Base-by-base conservation (phyloP, 129 eudicot genomes). In the Saposhnikovia divaricata region DNA sequence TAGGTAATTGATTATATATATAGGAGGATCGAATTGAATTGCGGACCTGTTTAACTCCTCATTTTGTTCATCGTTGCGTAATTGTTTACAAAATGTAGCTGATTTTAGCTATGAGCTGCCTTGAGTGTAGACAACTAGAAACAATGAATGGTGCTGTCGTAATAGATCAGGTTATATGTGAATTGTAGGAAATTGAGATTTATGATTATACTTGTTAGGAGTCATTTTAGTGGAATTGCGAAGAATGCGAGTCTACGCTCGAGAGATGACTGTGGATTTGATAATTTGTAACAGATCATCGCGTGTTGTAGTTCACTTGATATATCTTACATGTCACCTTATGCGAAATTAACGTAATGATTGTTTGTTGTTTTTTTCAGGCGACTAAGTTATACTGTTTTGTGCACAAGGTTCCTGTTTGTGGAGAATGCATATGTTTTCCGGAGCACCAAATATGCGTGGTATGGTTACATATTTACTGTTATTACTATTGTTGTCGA, bases 361-460 rank as follows among this genome's bases (percentile, higher is more conserved):
- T 28, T 66, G 19, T 66, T 31, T 68, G 42, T 68, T 7, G 9
- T 80, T 73, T 68, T 34, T 86, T 81, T 47, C 89, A 95, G 99
- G 99, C 99, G 71, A 96, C 99, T 46, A 96, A 92, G 83, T 79
- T 96, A 82, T 96, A 96, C 87, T 96, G 99, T 85, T 96, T 92
- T 73, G 98, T 92, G 85, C 99, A 96, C 95, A 96, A 92, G 87
- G 95, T 89, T 65, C 96, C 99, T 40, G 98, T 96, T 85, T 96
- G 99, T 65, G 99, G 99, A 85, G 98, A 92, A 82, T 96, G 99
- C 86, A 90, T 96, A 82, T 96, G 99, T 87, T 96, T 92, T 79
- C 85, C 96, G 3, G 99, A 96, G 82, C 99, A 96, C 84, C 91
- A 88, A 73, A 81, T 88, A 55, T 92, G 99, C 65, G 98, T 92